Percentiles rank a stretch among this genome's conserved stretches.
These are phyloP conservation scores for Aspergillus aculeatinus DNA, from an alignment of 2,329 filamentous ascomycete species.

Conservation along the genomic window DNA sequence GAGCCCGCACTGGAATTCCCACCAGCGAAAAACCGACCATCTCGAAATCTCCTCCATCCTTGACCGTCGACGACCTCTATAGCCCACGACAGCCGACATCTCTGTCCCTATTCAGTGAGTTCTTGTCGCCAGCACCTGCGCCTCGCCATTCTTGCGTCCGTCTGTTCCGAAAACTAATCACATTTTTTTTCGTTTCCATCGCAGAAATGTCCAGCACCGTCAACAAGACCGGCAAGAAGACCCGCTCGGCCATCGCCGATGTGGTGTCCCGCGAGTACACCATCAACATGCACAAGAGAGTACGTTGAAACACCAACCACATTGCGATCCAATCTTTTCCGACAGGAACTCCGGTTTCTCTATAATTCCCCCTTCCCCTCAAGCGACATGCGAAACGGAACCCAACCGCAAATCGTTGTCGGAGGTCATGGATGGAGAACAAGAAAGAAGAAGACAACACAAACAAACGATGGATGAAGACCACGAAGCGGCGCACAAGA, in stretches of 20 bases:
- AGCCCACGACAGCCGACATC: slow-evolving; percentile 40
- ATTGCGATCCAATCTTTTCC: not conserved
- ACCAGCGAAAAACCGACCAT: slow-evolving; percentile 28
- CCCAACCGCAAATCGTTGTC: slow-evolving; percentile 12
- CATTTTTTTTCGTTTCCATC: slow-evolving; percentile 18
- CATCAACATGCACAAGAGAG: slow-evolving; percentile 99
- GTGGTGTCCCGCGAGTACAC: slow-evolving; percentile 99
- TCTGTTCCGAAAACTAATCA: slow-evolving; percentile 4
- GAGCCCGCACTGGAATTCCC: slow-evolving; percentile 39
- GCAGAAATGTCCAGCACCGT: slow-evolving; percentile 64
- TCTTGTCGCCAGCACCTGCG: not conserved
- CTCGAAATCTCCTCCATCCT: slow-evolving; percentile 26
- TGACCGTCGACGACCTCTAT: slow-evolving; percentile 35
- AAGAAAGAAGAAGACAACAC: not conserved
- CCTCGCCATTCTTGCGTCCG: not conserved
- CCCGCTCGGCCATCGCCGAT: slow-evolving; percentile 94
- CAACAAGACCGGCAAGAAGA: slow-evolving; percentile 66
- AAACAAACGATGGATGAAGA: not conserved
- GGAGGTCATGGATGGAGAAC: slow-evolving; percentile 37
- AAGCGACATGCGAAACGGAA: slow-evolving; percentile 19
- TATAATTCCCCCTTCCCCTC: slow-evolving; percentile 14
- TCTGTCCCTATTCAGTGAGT: slow-evolving; percentile 38
- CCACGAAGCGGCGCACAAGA: not conserved
- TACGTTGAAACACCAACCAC: slow-evolving; percentile 57
- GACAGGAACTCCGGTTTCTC: slow-evolving; percentile 6